These are phyloP conservation scores for Puccinia triticina DNA, from an alignment of 1,284 basidiomycete species.

Conservation along the genomic window DNA sequence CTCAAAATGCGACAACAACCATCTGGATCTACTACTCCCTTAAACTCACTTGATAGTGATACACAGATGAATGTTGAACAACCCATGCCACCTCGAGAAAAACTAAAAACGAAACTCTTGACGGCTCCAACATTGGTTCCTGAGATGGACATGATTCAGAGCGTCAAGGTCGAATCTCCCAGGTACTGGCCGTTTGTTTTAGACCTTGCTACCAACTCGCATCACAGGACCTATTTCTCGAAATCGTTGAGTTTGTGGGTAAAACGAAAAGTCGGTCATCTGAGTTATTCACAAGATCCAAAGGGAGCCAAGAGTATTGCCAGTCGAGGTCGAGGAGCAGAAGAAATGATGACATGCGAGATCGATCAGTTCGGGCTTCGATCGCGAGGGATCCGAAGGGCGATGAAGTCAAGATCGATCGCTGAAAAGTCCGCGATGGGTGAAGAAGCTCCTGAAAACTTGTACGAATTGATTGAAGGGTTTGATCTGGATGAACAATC, in stretches of 20 bases:
- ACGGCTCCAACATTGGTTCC: conserved; percentile 90
- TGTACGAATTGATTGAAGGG: conserved; percentile 41
- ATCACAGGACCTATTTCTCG: conserved; percentile 72
- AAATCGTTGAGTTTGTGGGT: conserved; percentile 81
- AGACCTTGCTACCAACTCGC: conserved; percentile 69
- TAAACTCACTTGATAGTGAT: conserved; percentile 17
- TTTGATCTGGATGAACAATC: conserved; percentile 45
- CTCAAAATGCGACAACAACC: conserved; percentile 70
- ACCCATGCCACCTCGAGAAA: conserved; percentile 25
- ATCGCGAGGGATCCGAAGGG: conserved; percentile 34
- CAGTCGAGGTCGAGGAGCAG: conserved; percentile 50
- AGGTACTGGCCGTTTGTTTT: conserved; percentile 91
- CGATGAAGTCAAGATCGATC: conserved; percentile 29
- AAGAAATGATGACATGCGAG: conserved; percentile 47
- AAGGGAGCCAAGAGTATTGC: conserved; percentile 81
- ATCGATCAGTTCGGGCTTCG: conserved; percentile 48
- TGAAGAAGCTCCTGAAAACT: conserved; percentile 28
- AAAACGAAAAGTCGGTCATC: conserved; percentile 85
- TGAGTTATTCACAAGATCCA: conserved; percentile 89
- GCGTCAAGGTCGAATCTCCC: conserved; percentile 83
- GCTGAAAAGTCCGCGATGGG: neutral
- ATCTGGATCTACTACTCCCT: conserved; percentile 58
- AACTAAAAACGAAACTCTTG: conserved; percentile 66
- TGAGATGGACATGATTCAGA: conserved; percentile 75
- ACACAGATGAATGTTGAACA: conserved; percentile 24